These are phyloP conservation scores for Phalaenopsis equestris DNA, from an alignment of 106 monocot genomes.

Conservation along the genomic window DNA sequence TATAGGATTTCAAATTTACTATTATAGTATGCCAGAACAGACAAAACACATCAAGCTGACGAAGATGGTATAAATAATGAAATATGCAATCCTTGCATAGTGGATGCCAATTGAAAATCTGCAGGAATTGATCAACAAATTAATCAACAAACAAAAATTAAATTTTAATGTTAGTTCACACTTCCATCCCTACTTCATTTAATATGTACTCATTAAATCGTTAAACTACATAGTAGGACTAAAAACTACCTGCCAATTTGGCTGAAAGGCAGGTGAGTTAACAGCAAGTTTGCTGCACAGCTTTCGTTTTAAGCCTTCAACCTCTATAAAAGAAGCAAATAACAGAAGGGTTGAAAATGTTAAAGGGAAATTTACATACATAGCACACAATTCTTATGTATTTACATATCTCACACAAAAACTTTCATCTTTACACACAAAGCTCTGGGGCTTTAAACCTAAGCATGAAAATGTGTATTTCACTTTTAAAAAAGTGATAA, in stretches of 20 bases:
- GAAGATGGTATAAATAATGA: too few relatives aligned
- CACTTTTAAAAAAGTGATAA: too few relatives aligned
- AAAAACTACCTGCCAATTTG: slow-evolving; percentile 88
- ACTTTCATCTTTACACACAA: too few relatives aligned
- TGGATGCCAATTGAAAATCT: not conserved
- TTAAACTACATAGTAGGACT: not conserved
- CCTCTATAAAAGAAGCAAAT: slow-evolving; percentile 39
- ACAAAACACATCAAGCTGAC: not conserved
- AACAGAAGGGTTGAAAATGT: not conserved
- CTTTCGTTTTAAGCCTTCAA: slow-evolving; percentile 91
- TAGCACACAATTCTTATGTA: too few relatives aligned
- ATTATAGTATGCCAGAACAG: not conserved
- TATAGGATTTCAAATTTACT: not conserved
- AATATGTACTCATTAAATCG: not conserved
- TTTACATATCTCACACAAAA: too few relatives aligned
- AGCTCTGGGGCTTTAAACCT: too few relatives aligned
- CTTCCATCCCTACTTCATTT: not conserved
- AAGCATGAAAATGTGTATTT: too few relatives aligned
- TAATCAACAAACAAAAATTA: not conserved
- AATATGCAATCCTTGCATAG: not conserved
- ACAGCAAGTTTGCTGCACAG: slow-evolving; percentile 89
- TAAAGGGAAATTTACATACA: not conserved
- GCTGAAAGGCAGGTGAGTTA: slow-evolving; percentile 64
- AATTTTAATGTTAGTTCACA: not conserved
- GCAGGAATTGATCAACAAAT: not conserved